These are phyloP conservation scores for Tilletia horrida DNA, from an alignment of 1,284 basidiomycete species.

Conservation along the genomic window DNA sequence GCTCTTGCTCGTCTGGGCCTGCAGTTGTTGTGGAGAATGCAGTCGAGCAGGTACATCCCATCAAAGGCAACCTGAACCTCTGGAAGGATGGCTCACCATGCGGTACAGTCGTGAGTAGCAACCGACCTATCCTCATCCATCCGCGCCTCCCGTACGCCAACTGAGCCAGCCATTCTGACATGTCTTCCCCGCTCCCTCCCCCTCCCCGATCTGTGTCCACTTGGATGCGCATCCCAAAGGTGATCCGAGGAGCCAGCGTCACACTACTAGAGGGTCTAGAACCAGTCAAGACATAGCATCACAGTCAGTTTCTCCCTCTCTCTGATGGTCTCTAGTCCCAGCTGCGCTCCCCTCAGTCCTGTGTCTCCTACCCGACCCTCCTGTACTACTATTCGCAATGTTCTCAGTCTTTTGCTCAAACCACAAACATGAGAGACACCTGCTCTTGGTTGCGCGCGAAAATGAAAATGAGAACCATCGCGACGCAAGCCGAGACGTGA, in stretches of 20 bases:
- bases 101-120: slow-evolving; percentile 47
- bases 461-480: too few relatives aligned
- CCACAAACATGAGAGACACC: too few relatives aligned
- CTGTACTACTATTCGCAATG: too few relatives aligned
- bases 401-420: too few relatives aligned
- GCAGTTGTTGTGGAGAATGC: slow-evolving; percentile 86
- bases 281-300: slow-evolving; percentile 37
- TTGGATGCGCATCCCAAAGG: slow-evolving; percentile 22
- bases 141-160: too few relatives aligned
- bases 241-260: slow-evolving; percentile 53
- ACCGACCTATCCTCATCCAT: neutral
- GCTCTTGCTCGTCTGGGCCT: too few relatives aligned
- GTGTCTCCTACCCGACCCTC: too few relatives aligned
- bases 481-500: too few relatives aligned
- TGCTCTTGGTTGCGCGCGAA: too few relatives aligned
- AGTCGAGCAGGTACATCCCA: slow-evolving; percentile 72
- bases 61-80: slow-evolving; percentile 58
- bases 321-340: neutral
- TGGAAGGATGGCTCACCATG: slow-evolving; percentile 47
- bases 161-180: too few relatives aligned
- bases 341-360: too few relatives aligned
- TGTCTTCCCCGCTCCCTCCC: too few relatives aligned
- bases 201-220: neutral
- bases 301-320: slow-evolving; percentile 4
- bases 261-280: slow-evolving; percentile 51